A percentile compares a stretch with the other conserved stretches of the same genome.
Conservation (phyloP, 768 basidiomycete genomes). For the Pulveroboletus sp. region DNA sequence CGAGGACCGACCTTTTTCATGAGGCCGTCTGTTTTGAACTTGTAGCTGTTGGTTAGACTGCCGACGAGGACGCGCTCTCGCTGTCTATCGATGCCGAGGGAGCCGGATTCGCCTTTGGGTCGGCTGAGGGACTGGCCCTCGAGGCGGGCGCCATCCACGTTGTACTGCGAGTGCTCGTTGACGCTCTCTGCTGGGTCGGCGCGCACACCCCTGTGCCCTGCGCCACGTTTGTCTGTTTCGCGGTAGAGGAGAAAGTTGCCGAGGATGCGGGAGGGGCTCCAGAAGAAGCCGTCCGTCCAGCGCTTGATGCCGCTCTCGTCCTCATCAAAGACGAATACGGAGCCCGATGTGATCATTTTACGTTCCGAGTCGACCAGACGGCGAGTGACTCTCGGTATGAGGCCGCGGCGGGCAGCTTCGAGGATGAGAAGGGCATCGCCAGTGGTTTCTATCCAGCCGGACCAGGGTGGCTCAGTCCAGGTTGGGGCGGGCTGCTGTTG, state of each 20-base stretch:
- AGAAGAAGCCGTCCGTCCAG: constrained; percentile 97
- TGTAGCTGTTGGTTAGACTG: constrained; percentile 87
- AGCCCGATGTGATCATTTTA: constrained; percentile 88
- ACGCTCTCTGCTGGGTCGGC: constrained; percentile 37
- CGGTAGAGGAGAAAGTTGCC: constrained; percentile 96
- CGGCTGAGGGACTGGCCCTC: constrained; percentile 54
- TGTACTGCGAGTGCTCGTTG: constrained; percentile 39
- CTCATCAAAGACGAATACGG: constrained; percentile 97
- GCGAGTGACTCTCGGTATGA: constrained; percentile 89
- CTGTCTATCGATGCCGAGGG: constrained; percentile 57
- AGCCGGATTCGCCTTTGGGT: constrained; percentile 51
- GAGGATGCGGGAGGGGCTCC: constrained; percentile 89
- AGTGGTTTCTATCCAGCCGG: constrained; percentile 93
- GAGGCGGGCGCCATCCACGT: constrained; percentile 29
- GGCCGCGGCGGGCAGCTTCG: constrained; percentile 85
- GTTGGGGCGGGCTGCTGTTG: constrained; percentile 37
- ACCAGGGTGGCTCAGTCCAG: constrained; percentile 90
- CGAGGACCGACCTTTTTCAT: constrained; percentile 85
- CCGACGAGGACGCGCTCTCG: constrained; percentile 83
- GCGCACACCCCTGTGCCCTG: constrained; percentile 54
- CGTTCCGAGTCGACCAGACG: constrained; percentile 90
- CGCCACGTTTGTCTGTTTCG: constrained; percentile 82
- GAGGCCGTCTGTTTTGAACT: constrained; percentile 88
- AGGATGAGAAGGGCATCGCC: constrained; percentile 95
- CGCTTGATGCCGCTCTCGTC: constrained; percentile 96